These are phyloP conservation scores for Zygoascus flipseniorum DNA, from an alignment of 805 yeast species.

Conservation along the genomic window DNA sequence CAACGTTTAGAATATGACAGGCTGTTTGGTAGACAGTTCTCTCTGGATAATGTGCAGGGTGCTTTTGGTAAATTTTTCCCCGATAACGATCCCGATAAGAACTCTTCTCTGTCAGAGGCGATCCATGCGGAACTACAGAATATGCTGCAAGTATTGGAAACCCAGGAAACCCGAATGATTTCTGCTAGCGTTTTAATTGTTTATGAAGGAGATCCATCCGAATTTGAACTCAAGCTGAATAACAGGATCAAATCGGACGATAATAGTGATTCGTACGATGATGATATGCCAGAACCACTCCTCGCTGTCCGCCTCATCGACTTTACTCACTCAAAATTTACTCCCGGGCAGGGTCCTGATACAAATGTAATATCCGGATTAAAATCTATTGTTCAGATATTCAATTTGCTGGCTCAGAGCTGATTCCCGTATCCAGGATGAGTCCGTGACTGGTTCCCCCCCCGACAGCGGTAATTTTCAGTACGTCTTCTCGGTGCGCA, in stretches of 20 bases:
- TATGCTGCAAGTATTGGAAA: slow-evolving; percentile 55
- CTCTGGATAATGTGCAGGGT: slow-evolving; percentile 35
- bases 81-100: slow-evolving; percentile 11
- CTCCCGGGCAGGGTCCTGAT: slow-evolving; percentile 61
- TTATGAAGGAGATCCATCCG: slow-evolving; percentile 54
- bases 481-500: not conserved
- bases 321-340: slow-evolving; percentile 75
- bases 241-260: slow-evolving; percentile 10
- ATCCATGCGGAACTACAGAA: slow-evolving; percentile 55
- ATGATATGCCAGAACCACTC: slow-evolving; percentile 29
- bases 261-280: slow-evolving; percentile 17
- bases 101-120: slow-evolving; percentile 28
- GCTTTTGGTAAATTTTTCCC: slow-evolving; percentile 39
- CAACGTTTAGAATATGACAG: slow-evolving; percentile 51
- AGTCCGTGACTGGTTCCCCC: not conserved
- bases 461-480: not conserved
- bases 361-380: slow-evolving; percentile 64
- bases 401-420: slow-evolving; percentile 3
- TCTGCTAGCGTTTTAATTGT: slow-evolving; percentile 69
- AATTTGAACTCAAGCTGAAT: slow-evolving; percentile 41
- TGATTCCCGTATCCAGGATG: not conserved
- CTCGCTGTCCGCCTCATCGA: slow-evolving; percentile 69
- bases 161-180: slow-evolving; percentile 53
- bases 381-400: slow-evolving; percentile 42
- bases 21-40: slow-evolving; percentile 58